Evolutionary conservation across 2,329 filamentous ascomycete genomes (phyloP), one percentile per base, ranked within the genome.

Genomic region (Hypoxylon sp.): DNA sequence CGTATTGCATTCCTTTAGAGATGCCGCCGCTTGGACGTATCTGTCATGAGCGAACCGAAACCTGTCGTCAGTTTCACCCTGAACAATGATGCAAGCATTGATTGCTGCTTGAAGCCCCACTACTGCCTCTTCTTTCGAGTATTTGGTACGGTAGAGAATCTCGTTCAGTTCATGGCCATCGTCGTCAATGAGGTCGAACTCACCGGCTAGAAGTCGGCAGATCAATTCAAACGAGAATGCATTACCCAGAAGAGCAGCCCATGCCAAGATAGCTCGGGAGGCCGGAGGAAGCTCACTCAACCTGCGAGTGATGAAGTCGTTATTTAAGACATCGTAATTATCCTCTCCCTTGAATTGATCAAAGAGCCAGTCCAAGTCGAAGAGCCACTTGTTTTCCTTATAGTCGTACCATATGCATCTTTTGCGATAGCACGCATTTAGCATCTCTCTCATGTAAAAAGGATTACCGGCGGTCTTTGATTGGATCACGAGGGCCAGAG

Each of bases 321-420:
- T 93, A 68, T 94, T 92, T 11, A 97, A 86, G 9, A 92, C 90
- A 66, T 94, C 90, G 59, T 93, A 92, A 74, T 94, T 91, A 63
- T 90, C 89, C 52, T 93, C 90, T 46, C 90, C 89, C 73, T 91
- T 88, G 74, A 98, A 97, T 70, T 97, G 90, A 50, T 91, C 89
- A 75, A 97, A 97, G 1, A 98, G 88, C 70, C 87, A 89, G 78
- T 98, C 94, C 10, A 98, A 82, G 75, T 97, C 91, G 76, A 91
- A 98, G 48, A 91, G 86, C 95, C 95, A 98, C 49, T 87, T 86
- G 50, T 90, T 92, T 70, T 91, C 88, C 72, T 89, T 90, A 85
- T 96, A 97, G 68, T 94, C 93, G 79, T 97, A 98, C 87, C 90
- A 97, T 53, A 98, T 91, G 77, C 93, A 97, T 72, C 91, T 91